Percentiles rank a stretch among this genome's conserved stretches.
phyloP scores from a whole-genome alignment of 2,329 filamentous ascomycete species.

The Fusarium sp. region DNA sequence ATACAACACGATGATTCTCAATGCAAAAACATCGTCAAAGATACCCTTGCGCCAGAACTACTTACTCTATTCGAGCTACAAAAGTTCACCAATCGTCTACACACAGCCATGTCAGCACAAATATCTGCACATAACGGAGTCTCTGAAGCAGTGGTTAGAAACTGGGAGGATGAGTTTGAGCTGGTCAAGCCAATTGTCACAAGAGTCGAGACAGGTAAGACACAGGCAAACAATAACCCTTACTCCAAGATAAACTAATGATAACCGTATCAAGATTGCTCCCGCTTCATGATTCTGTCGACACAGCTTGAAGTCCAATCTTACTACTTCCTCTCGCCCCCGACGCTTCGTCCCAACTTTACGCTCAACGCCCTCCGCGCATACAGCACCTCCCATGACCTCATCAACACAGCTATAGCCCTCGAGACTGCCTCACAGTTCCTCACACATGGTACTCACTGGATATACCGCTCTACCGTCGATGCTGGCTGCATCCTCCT shows the following conservation, averaged over 20 bases:
- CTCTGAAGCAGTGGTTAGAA: slow-evolving; percentile 56
- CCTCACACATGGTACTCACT: slow-evolving; percentile 60
- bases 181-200: slow-evolving; percentile 58
- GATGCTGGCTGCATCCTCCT: slow-evolving; percentile 59
- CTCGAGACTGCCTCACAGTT: slow-evolving; percentile 55
- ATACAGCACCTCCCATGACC: slow-evolving; percentile 59
- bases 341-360: slow-evolving; percentile 51
- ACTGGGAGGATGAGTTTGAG: slow-evolving; percentile 64
- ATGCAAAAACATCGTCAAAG: slow-evolving; percentile 52
- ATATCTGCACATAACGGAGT: slow-evolving; percentile 59
- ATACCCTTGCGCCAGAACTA: slow-evolving; percentile 57
- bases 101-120: slow-evolving; percentile 58
- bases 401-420: slow-evolving; percentile 55
- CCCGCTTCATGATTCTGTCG: slow-evolving; percentile 60
- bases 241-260: neutral
- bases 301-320: slow-evolving; percentile 64
- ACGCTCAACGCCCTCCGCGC: slow-evolving; percentile 58
- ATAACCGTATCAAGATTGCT: slow-evolving; percentile 50
- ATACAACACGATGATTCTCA: slow-evolving; percentile 61
- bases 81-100: slow-evolving; percentile 61
- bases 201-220: slow-evolving; percentile 57
- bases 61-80: slow-evolving; percentile 58
- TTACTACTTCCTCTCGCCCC: slow-evolving; percentile 62
- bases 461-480: slow-evolving; percentile 59
- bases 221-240: neutral